These are phyloP conservation scores for Alternaria atra DNA, from an alignment of 2,329 filamentous ascomycete species.

Conservation along the genomic window DNA sequence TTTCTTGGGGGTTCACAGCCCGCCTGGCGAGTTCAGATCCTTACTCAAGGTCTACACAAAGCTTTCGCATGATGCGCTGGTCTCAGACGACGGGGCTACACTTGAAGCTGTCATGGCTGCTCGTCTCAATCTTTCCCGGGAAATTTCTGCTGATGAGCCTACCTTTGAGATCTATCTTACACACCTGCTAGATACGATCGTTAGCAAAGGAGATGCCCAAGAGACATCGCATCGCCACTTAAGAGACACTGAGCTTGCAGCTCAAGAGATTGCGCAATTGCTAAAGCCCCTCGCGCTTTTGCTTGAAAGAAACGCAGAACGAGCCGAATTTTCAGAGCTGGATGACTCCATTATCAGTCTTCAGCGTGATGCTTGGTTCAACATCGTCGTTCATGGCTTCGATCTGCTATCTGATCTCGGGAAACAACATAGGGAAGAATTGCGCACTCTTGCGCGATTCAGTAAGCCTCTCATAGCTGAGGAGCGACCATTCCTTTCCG, in stretches of 20 bases:
- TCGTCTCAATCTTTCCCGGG: conserved; percentile 78
- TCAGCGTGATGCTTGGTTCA: conserved; percentile 96
- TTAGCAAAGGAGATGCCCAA: conserved; percentile 88
- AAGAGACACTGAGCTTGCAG: conserved; percentile 81
- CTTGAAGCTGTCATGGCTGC: conserved; percentile 82
- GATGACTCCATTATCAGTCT: conserved; percentile 67
- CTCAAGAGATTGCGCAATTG: conserved; percentile 86
- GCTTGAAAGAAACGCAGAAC: conserved; percentile 65
- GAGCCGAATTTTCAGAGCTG: conserved; percentile 68
- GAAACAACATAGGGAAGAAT: conserved; percentile 76
- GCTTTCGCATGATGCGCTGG: conserved; percentile 75
- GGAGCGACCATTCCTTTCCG: conserved; percentile 85
- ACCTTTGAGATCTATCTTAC: conserved; percentile 85
- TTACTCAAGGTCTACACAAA: conserved; percentile 84
- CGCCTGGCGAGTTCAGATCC: conserved; percentile 82
- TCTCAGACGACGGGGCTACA: conserved; percentile 72
- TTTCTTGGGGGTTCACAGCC: conserved; percentile 77
- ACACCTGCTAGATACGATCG: conserved; percentile 83
- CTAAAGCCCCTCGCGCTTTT: conserved; percentile 87
- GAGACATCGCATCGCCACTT: conserved; percentile 75
- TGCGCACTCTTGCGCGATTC: conserved; percentile 85
- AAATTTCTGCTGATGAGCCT: conserved; percentile 72
- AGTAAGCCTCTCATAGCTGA: conserved; percentile 88
- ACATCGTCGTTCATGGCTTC: conserved; percentile 94
- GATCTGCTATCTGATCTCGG: conserved; percentile 76